Evolutionary conservation across 208 protist species (phyloP), one percentile per base, ranked within the genome.

Genomic region (Trypanosoma lewisi): DNA sequence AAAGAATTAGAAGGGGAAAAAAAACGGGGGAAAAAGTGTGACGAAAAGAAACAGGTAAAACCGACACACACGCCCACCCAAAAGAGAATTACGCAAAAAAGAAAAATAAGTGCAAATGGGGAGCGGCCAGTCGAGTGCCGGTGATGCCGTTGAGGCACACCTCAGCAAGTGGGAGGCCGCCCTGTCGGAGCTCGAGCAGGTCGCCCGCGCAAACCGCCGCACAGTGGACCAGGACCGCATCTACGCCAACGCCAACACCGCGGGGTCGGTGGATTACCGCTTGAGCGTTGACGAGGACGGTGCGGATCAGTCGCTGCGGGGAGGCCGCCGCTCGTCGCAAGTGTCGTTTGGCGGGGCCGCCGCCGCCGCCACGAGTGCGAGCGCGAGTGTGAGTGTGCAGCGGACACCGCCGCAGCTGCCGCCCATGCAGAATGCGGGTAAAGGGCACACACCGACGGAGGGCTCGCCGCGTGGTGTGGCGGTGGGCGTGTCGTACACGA

Each of bases 121-220:
- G 28, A 79, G 63, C 23, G 83, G 69, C 23, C 77, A 80, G 27
- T 81, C 78, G 27, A 48, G 59, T 7, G 1, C 28, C 14, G 44
- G 30, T n/a, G 61, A 68, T 0, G 75, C 69, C 7, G 56, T 89
- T 54, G 78, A 88, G 63, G 70, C 78, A 11, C 85, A 94, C 75
- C 73, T 94, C 52, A 68, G 69, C 36, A 80, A 80, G 64, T 94
- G 88, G 84, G 84, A 94, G 71, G 53, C 47, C 1, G 78, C 85
- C 21, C 76, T 94, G 8, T 39, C 52, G 25, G 75, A 87, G 47
- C 72, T 94, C 16, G 83, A 92, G 45, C 67, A 77, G 47, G 50
- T 94, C 37, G 77, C 73, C n/a, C 51, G 42, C 51, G 72, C 64
- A n/a, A 83, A 82, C 41, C 80, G 81, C 21, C 71, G 73, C 17